Evolutionary conservation across 2,329 filamentous ascomycete species (phyloP).

Genomic region (Apiospora malaysiana): DNA sequence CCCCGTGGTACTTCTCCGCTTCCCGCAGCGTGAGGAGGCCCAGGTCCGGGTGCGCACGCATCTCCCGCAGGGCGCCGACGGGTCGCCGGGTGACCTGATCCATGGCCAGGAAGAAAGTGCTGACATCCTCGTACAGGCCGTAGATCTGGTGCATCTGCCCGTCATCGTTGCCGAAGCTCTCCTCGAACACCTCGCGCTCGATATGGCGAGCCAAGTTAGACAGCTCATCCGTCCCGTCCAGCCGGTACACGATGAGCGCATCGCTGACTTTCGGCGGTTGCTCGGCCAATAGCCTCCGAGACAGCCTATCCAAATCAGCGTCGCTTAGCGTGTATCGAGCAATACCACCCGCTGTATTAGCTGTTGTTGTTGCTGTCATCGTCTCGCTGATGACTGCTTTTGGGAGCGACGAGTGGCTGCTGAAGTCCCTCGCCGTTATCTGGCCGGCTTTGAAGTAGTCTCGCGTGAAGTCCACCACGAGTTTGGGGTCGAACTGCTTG

Average conservation of each 20-base stretch:
- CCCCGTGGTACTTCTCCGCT: conserved; percentile 15
- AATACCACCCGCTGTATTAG: background rate
- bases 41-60: conserved; percentile 16
- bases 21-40: conserved; percentile 25
- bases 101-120: conserved; percentile 26
- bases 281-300: conserved; percentile 22
- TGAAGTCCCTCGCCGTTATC: conserved; percentile 19
- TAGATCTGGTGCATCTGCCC: conserved; percentile 25
- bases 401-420: background rate
- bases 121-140: conserved; percentile 23
- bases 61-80: conserved; percentile 23
- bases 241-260: conserved; percentile 22
- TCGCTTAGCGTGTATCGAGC: conserved; percentile 26
- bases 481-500: conserved; percentile 22
- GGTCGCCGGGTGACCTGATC: conserved; percentile 20
- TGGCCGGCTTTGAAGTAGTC: conserved; percentile 10
- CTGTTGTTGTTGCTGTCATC: background rate
- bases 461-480: conserved; percentile 18
- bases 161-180: conserved; percentile 25
- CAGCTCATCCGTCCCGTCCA: conserved; percentile 23
- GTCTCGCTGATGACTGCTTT: background rate
- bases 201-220: conserved; percentile 27
- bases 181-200: conserved; percentile 27
- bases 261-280: conserved; percentile 25
- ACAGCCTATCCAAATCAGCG: conserved; percentile 22